Evolutionary conservation across 2,329 filamentous ascomycete species (phyloP), one percentile per base, ranked within the genome.

Genomic region (Spiromastix sp.): DNA sequence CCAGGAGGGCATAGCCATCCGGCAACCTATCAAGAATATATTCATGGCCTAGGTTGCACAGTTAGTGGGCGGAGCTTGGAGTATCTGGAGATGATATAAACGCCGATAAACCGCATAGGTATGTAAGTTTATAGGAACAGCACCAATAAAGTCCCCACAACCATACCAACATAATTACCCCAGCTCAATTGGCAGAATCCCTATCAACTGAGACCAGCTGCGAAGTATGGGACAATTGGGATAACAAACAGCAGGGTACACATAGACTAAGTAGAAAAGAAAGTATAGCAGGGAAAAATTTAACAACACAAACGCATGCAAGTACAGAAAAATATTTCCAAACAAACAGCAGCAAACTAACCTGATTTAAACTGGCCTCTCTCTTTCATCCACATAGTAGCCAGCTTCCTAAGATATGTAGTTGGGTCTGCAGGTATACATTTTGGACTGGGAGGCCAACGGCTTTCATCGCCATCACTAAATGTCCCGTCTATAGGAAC

Each of bases 21-120:
- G 75, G 75, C 1, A 79, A 52, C 11, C 51, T 48, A 35, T 74
- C 64, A 1, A 79, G 57, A 2, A 55, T 59, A 48, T 77, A 77
- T 2, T 51, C 51, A 8, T 63, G 49, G 2, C 62, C 63, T 67
- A 15, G n/a, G n/a, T n/a, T n/a, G n/a, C n/a, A n/a, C n/a, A n/a
- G n/a, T n/a, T n/a, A n/a, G n/a, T n/a, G n/a, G n/a, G n/a, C n/a
- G n/a, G n/a, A n/a, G n/a, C n/a, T n/a, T n/a, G n/a, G n/a, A n/a
- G n/a, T n/a, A n/a, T n/a, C n/a, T n/a, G n/a, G n/a, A n/a, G n/a
- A n/a, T n/a, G n/a, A n/a, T n/a, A n/a, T n/a, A n/a, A n/a, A n/a
- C n/a, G n/a, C n/a, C n/a, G n/a, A n/a, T n/a, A n/a, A n/a, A n/a
- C n/a, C n/a, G n/a, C n/a, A n/a, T n/a, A n/a, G n/a, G n/a, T n/a